phyloP scores from a whole-genome alignment of 352 stramenopile species.

The Phytophthora megakarya region DNA sequence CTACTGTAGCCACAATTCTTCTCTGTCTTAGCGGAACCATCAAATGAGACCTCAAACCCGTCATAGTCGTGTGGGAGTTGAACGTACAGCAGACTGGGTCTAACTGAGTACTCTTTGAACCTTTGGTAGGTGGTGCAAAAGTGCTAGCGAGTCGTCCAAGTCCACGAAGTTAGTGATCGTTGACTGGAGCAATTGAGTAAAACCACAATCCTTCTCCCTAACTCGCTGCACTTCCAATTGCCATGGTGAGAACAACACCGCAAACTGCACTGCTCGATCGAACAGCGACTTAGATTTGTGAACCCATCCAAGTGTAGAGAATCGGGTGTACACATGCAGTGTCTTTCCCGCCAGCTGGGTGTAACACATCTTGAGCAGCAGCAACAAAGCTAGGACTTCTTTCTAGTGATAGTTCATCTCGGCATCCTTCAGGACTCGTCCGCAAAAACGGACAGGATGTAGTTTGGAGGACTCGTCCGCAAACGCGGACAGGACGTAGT shows the following conservation, averaged over 20 bases:
- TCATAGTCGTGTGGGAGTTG: background rate
- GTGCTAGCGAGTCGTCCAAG: constrained; percentile 5
- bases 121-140: background rate
- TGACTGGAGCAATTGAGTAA: constrained; percentile 9
- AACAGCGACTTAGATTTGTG: constrained; percentile 18
- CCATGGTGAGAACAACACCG: constrained; percentile 20
- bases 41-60: constrained; percentile 22
- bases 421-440: too few species aligned
- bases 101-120: background rate
- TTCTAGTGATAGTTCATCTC: constrained; percentile 30
- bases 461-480: background rate
- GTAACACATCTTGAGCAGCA: constrained; percentile 10
- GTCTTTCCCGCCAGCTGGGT: background rate
- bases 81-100: background rate
- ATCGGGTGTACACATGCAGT: constrained; percentile 21
- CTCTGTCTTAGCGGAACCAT: constrained; percentile 23
- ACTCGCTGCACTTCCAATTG: background rate
- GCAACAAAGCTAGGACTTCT: constrained; percentile 18
- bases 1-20: constrained; percentile 15
- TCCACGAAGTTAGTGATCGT: constrained; percentile 11
- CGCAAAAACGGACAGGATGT: too few species aligned
- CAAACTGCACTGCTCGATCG: constrained; percentile 18
- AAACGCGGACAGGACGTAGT: constrained; percentile 19
- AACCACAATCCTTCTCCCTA: background rate
- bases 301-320: constrained; percentile 32